These are phyloP conservation scores for Nicotiana knightiana DNA, from an alignment of 257 asterid genomes.

Conservation along the genomic window DNA sequence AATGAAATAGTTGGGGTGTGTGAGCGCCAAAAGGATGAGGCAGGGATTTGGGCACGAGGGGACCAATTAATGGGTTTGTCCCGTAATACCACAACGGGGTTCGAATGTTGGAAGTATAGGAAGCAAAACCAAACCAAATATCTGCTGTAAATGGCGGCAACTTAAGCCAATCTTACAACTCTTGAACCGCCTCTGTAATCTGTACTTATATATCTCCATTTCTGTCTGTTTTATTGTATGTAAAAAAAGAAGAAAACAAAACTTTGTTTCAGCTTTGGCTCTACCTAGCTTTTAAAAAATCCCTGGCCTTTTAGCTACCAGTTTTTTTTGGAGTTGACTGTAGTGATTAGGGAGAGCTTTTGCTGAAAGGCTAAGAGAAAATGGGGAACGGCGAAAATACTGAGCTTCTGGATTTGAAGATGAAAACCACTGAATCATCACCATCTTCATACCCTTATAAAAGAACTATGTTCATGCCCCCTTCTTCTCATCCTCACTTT, in stretches of 20 bases:
- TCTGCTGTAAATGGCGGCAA: conserved; percentile 34
- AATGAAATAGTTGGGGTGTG: too few relatives aligned
- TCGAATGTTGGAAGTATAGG: conserved; percentile 44
- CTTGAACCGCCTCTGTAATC: conserved; percentile 6
- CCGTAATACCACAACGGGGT: conserved; percentile 9
- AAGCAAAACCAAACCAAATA: conserved; percentile 20
- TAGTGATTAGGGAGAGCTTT: neutral
- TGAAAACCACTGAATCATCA: conserved; percentile 25
- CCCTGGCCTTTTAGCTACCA: neutral
- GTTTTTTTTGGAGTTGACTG: neutral
- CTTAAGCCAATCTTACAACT: conserved; percentile 9
- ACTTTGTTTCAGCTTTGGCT: neutral
- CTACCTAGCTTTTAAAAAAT: neutral
- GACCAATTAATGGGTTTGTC: too few relatives aligned
- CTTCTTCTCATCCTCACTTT: conserved; percentile 14
- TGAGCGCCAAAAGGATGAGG: too few relatives aligned
- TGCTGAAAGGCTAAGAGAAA: neutral
- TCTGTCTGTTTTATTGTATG: neutral
- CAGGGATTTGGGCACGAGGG: too few relatives aligned
- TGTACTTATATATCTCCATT: neutral
- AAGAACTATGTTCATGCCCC: conserved; percentile 13
- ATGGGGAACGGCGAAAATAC: conserved; percentile 26
- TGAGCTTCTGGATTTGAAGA: conserved; percentile 36
- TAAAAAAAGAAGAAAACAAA: neutral
- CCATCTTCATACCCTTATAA: conserved; percentile 8